A percentile compares a stretch with the other conserved stretches of the same genome.
Conservation (phyloP, 257 asterid species). For the Prunella vulgaris region DNA sequence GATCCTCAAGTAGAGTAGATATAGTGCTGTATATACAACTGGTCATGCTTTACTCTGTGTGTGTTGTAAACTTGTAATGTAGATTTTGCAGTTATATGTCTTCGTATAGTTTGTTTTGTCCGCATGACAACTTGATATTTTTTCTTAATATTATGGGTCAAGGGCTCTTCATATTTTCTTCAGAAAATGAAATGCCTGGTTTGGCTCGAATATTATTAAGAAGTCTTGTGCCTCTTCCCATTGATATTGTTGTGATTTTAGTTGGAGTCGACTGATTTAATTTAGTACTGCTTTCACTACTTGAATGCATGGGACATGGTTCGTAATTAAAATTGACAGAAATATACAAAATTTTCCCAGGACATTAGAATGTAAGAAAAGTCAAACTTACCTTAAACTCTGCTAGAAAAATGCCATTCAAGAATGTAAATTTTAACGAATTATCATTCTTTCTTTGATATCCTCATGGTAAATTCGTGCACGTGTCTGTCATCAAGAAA, state of each 20-base stretch:
- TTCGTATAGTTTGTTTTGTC: neutral
- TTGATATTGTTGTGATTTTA: neutral
- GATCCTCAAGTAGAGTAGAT: neutral
- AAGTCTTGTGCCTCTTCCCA: neutral
- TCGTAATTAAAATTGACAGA: neutral
- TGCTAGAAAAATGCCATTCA: neutral
- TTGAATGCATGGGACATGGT: neutral
- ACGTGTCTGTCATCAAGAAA: no score
- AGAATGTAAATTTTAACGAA: neutral
- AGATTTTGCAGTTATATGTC: constrained; percentile 4
- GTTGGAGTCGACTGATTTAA: neutral
- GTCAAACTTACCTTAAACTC: neutral
- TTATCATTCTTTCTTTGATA: neutral
- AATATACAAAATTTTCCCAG: neutral
- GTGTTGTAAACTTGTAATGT: neutral
- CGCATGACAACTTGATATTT: neutral
- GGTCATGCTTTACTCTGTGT: neutral
- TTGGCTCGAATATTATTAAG: neutral
- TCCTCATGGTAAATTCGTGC: neutral
- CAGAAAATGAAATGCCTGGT: neutral
- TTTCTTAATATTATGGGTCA: neutral
- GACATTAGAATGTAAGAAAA: neutral
- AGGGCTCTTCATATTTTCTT: no score
- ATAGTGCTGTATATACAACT: neutral
- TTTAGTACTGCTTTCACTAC: neutral